A percentile compares a stretch with the other conserved stretches of the same genome.
phyloP scores from a whole-genome alignment of 192 early-diverging fungal species.

The Coemansia reversa region DNA sequence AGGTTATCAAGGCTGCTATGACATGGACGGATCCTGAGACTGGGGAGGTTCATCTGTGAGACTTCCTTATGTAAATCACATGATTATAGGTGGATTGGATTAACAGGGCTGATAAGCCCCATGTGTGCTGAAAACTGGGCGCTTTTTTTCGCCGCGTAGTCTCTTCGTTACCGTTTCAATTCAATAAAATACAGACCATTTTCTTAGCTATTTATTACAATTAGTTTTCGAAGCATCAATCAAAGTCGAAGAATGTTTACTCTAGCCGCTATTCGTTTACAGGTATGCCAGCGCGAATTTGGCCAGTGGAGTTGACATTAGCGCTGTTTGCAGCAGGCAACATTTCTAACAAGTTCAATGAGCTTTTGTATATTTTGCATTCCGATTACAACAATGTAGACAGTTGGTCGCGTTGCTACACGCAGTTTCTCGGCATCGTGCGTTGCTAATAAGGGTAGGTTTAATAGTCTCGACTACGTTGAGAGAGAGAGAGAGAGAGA shows the following conservation, averaged over 20 bases:
- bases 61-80: background rate
- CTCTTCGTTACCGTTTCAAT: conserved; percentile 3
- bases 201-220: background rate
- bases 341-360: background rate
- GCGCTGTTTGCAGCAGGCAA: background rate
- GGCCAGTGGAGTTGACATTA: background rate
- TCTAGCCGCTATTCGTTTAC: conserved; percentile 35
- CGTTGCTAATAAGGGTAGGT: conserved; percentile 35
- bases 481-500: background rate
- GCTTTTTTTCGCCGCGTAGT: background rate
- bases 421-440: conserved; percentile 33
- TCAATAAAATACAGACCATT: background rate
- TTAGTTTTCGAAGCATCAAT: background rate
- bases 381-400: conserved; percentile 9
- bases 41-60: conserved; percentile 42
- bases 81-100: conserved; percentile 6
- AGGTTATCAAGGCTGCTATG: conserved; percentile 62
- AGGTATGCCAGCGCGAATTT: conserved; percentile 23
- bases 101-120: background rate
- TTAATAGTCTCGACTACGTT: background rate
- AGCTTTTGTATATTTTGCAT: background rate
- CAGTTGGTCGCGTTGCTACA: conserved; percentile 29
- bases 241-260: conserved; percentile 25
- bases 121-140: background rate
- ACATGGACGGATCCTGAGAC: conserved; percentile 56